These are phyloP conservation scores for Fusarium solani-melongenae DNA, from an alignment of 2,329 filamentous ascomycete species.

Conservation along the genomic window DNA sequence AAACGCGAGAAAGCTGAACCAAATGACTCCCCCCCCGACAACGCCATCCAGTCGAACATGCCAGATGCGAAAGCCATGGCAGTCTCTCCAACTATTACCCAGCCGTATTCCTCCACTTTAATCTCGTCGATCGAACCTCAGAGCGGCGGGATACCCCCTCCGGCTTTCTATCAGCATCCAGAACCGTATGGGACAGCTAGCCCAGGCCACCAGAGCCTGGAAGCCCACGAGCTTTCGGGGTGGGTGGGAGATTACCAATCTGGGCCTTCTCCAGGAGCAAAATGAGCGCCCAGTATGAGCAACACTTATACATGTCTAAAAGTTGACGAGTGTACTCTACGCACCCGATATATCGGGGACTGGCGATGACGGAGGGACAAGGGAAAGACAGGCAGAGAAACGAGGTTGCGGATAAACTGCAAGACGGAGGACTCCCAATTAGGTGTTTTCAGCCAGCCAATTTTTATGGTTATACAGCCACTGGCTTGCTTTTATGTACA, in stretches of 20 bases:
- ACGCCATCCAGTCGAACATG: neutral
- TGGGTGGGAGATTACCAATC: neutral
- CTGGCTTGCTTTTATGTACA: neutral
- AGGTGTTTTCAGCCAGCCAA: neutral
- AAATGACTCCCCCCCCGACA: neutral
- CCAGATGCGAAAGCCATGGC: neutral
- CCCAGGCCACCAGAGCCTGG: neutral
- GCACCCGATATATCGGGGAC: neutral
- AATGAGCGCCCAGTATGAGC: neutral
- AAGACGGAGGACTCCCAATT: neutral
- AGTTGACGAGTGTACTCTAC: accelerated
- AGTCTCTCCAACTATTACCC: neutral
- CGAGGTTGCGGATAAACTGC: neutral
- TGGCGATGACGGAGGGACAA: too few species aligned
- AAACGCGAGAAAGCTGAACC: neutral
- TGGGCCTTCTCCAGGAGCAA: neutral
- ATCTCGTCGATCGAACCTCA: neutral
- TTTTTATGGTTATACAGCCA: neutral
- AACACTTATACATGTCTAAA: neutral
- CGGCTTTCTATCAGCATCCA: neutral
- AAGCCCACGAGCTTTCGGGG: neutral
- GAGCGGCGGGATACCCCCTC: neutral
- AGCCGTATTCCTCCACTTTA: neutral
- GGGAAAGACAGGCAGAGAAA: neutral
- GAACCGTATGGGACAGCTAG: neutral